These are phyloP conservation scores for Termitomyces titanicus DNA, from an alignment of 768 basidiomycete genomes.

Conservation along the genomic window DNA sequence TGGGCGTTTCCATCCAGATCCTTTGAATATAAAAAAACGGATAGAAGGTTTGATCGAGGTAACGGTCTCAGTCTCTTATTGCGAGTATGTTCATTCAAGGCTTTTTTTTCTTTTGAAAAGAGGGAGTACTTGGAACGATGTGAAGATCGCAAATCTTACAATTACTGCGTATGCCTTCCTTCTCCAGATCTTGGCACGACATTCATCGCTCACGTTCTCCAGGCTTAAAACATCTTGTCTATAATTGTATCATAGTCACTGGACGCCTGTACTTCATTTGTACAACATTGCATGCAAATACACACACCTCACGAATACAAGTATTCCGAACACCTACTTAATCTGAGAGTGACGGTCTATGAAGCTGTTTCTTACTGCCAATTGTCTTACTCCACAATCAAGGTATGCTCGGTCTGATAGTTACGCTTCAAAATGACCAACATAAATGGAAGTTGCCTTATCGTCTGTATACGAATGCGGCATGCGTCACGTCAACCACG, in stretches of 20 bases:
- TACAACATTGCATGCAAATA: conserved; percentile 3
- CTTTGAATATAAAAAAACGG: conserved; percentile 85
- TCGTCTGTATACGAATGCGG: not conserved
- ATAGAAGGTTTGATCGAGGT: conserved; percentile 95
- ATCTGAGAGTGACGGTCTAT: too few relatives aligned
- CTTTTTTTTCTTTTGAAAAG: conserved; percentile 38
- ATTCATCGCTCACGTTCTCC: not conserved
- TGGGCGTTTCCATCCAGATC: conserved; percentile 82
- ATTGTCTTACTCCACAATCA: not conserved
- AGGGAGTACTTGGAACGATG: conserved; percentile 93
- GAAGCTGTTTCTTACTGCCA: not conserved
- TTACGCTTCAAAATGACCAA: not conserved
- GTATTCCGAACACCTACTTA: not conserved
- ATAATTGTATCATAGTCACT: conserved; percentile 7
- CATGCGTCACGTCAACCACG: not conserved
- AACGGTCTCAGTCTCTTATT: conserved; percentile 16
- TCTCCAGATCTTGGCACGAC: not conserved
- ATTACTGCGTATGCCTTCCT: conserved; percentile 53
- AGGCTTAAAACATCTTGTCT: conserved; percentile 18
- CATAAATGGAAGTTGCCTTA: not conserved
- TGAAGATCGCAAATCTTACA: conserved; percentile 85
- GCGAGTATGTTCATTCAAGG: not conserved
- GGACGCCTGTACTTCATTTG: conserved; percentile 9
- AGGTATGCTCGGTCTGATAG: not conserved
- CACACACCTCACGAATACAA: not conserved